Percentiles rank a stretch among this genome's conserved stretches.
phyloP scores from a whole-genome alignment of 176 grass and related monocot genomes.

The Elymus sibiricus region DNA sequence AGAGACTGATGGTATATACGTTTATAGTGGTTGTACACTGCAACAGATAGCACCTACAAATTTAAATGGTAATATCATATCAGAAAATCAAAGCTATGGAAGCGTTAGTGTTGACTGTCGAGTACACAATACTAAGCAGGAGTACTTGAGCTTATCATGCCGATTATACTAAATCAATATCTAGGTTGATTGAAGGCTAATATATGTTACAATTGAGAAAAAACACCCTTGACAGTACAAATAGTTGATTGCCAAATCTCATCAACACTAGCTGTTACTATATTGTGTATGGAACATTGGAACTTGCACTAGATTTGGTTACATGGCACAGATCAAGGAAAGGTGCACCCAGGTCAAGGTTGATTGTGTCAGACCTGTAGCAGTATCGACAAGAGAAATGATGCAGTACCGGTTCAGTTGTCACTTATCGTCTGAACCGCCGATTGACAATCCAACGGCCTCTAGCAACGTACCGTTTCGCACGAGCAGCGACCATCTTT shows the following conservation, averaged over 20 bases:
- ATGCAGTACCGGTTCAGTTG: no score
- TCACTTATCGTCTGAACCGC: no score
- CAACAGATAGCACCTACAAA: constrained; percentile 88
- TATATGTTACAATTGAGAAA: background rate
- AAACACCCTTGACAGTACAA: background rate
- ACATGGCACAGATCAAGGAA: background rate
- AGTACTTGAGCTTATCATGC: background rate
- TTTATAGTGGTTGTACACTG: constrained; percentile 99
- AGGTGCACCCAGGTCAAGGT: background rate
- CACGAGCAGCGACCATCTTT: no score
- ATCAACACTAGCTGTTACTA: background rate
- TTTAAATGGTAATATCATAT: constrained; percentile 23
- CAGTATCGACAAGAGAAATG: no score
- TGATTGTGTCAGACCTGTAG: background rate
- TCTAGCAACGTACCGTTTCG: no score
- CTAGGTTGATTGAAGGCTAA: background rate
- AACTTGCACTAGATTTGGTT: background rate
- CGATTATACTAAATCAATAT: constrained; percentile 7
- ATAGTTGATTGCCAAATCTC: background rate
- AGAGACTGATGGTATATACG: constrained; percentile 81
- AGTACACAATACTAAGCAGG: constrained; percentile 7
- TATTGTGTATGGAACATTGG: background rate
- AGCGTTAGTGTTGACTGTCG: background rate
- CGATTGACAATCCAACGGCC: no score
- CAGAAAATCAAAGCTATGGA: background rate